Base-by-base conservation (phyloP, 495 filamentous ascomycete species). In the Hyphodiscus hymeniophilus region DNA sequence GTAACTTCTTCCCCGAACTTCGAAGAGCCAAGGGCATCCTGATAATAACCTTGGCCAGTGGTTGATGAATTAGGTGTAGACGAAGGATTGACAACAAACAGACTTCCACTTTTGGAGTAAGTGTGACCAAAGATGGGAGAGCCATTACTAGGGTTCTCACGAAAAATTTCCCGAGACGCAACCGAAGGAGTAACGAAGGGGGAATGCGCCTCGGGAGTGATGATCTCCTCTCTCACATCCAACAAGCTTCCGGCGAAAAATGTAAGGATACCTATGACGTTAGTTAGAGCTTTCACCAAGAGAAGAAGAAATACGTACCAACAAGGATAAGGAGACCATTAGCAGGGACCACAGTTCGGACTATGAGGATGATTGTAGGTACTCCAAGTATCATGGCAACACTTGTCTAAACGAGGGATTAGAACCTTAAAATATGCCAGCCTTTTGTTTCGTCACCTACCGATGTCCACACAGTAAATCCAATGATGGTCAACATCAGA, bases 331-430 rank as follows among this genome's bases (percentile, higher is more conserved):
- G 58, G 16, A 78, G 54, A 12, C 73, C 73, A 34, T 60, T 62
- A 1, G 72, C 65, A 22, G 74, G 74, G n/a, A 76, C 50, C 7
- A 68, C 68, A 3, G 71, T 78, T 55, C 65, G 64, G 18, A 66
- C 51, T 3, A 69, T 63, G 17, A 75, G 57, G 1, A 42, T 8
- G 11, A 71, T 59, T 20, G 54, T 53, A 7, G 47, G 45, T 40
- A 74, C 62, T 16, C 73, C 73, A 7, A 78, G 59, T 20, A 72
- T 56, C 50, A 74, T 60, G 5, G 67, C 59, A 7, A 71, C 69
- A 47, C 74, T 77, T 38, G 64, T 68, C 70, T 75, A 38, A 46
- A 13, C 1, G 18, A 38, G 24, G 45, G 61, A 32, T 58, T 36
- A 69, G 64, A 17, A 60, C 12, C n/a, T 34, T 22, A 3, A 2